These are phyloP conservation scores for Centaurea solstitialis DNA, from an alignment of 129 eudicot species.

Conservation along the genomic window DNA sequence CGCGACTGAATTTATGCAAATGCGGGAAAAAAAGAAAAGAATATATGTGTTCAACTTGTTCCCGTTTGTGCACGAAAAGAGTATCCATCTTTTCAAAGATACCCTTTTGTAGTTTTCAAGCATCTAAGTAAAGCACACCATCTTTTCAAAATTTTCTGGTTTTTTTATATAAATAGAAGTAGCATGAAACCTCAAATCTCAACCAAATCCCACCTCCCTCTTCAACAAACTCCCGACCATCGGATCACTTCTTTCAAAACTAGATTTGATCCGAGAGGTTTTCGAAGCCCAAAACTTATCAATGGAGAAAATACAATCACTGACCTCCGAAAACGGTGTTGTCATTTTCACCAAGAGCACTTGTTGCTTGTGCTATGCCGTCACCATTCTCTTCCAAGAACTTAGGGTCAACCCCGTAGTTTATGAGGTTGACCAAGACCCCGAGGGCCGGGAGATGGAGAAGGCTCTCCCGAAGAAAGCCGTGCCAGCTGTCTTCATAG, in stretches of 20 bases:
- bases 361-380: constrained; percentile 81
- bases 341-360: constrained; percentile 78
- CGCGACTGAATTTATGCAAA: constrained; percentile 21
- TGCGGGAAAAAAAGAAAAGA: constrained; percentile 6
- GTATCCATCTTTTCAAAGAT: constrained; percentile 47
- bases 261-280: constrained; percentile 26
- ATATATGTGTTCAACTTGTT: constrained; percentile 50
- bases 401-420: constrained; percentile 53
- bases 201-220: constrained; percentile 33
- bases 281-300: not conserved
- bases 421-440: constrained; percentile 62
- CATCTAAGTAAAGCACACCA: constrained; percentile 43
- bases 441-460: constrained; percentile 69
- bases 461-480: constrained; percentile 60
- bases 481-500: constrained; percentile 80
- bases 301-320: constrained; percentile 61
- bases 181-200: constrained; percentile 37
- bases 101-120: constrained; percentile 44
- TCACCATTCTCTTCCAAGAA: constrained; percentile 58
- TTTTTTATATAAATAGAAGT: constrained; percentile 55
- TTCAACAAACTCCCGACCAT: constrained; percentile 30
- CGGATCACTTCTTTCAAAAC: constrained; percentile 19
- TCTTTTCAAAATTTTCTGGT: constrained; percentile 51
- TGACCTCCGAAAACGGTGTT: constrained; percentile 64
- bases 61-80: constrained; percentile 32